These are phyloP conservation scores for Pestalotiopsis sp. DNA, from an alignment of 2,329 filamentous ascomycete genomes.

Conservation along the genomic window DNA sequence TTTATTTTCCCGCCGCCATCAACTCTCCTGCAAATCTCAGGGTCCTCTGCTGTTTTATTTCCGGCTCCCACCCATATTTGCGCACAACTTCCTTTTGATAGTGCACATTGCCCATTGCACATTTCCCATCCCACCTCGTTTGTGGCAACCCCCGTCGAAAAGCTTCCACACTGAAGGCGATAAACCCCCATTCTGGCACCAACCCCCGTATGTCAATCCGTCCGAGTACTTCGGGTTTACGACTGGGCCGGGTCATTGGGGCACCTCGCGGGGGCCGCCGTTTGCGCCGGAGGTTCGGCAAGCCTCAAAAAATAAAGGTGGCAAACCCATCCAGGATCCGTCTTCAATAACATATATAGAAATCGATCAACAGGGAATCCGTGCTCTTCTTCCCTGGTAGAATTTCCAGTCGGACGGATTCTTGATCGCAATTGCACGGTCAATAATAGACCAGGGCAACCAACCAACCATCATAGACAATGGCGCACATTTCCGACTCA, in stretches of 20 bases:
- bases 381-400: neutral
- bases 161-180: neutral
- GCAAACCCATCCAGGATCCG: neutral
- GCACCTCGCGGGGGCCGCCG: slow-evolving; percentile 7
- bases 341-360: neutral
- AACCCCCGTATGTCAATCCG: neutral
- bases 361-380: neutral
- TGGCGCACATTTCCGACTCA: slow-evolving; percentile 42
- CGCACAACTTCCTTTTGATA: neutral
- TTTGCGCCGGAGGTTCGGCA: slow-evolving; percentile 8
- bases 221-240: slow-evolving; percentile 4
- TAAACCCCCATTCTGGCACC: neutral
- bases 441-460: neutral
- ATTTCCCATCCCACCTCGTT: neutral
- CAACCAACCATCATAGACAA: slow-evolving; percentile 23
- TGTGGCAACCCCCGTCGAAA: neutral
- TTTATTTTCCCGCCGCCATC: neutral
- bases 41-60: neutral
- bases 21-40: neutral
- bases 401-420: neutral
- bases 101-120: too few species aligned
- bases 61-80: neutral
- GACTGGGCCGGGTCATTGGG: slow-evolving; percentile 6
- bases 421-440: neutral
- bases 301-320: neutral